Evolutionary conservation across 768 basidiomycete species (phyloP), one percentile per base, ranked within the genome.

Genomic region (Podaxis carcinomalis): DNA sequence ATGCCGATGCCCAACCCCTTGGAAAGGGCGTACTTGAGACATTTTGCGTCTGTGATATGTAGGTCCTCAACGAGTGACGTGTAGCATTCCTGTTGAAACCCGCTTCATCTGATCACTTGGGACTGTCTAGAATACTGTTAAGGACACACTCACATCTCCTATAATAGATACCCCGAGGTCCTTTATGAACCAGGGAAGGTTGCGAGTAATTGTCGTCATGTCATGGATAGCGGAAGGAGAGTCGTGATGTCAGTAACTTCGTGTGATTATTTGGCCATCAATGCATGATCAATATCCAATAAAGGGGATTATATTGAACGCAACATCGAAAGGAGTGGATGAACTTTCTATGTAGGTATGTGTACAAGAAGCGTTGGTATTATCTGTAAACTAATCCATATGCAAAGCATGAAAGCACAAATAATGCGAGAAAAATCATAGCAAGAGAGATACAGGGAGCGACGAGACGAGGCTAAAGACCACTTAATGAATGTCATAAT

Each of bases 1-100:
- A 98, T 94, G 0, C 89, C 95, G 16, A 98, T 75, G 0, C 96
- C 95, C 10, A 98, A 77, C 0, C 87, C 94, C 70, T 98, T 98
- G 3, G 94, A 96, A 60, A 96, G 71, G 0, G 92, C 84, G 73
- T 93, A 92, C 74, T 94, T 95, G 70, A 98, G 78, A 73, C 96
- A 98, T 63, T 89, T 78, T 7, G 86, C 77, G 72, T 96, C 88
- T 19, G 67, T 64, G 27, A 97, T 66, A 72, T 97, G 75, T 58
- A 96, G 82, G 72, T 98, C 85, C 76, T 92, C 91, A 44, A 98
- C 84, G 21, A 97, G 84, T 62, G 91, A 89, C 52, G 82, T 80
- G 77, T 96, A 98, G 73, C 95, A 98, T 82, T 90, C 83, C 93
- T 95, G 61, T 7, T n/a, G 14, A 42, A 21, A 40, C 16, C 27